A percentile compares a stretch with the other conserved stretches of the same genome.
Evolutionary conservation across 805 yeast genomes (phyloP).

Genomic region (Martiniozyma abietophila): DNA sequence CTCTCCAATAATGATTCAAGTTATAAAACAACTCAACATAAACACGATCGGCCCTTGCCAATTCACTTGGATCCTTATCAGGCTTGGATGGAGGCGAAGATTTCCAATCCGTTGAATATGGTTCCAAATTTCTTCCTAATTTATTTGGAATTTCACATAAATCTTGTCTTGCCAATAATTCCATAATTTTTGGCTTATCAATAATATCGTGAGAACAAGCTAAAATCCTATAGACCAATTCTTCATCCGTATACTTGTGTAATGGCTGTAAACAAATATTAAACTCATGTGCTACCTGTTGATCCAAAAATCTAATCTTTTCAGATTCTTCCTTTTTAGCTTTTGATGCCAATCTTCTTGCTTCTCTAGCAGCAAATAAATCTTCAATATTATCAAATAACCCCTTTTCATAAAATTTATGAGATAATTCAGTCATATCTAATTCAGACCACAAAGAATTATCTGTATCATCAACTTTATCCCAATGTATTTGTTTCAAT

Average conservation of each 20-base stretch:
- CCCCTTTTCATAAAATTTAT: slow-evolving; percentile 64
- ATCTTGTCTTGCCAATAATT: slow-evolving; percentile 70
- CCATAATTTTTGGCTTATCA: slow-evolving; percentile 64
- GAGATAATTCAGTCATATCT: slow-evolving; percentile 49
- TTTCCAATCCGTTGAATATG: slow-evolving; percentile 71
- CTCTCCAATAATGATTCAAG: slow-evolving; percentile 82
- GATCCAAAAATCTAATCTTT: slow-evolving; percentile 61
- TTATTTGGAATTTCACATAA: slow-evolving; percentile 67
- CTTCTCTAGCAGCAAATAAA: slow-evolving; percentile 78
- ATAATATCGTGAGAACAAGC: slow-evolving; percentile 68
- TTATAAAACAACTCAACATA: slow-evolving; percentile 78
- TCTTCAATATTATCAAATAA: slow-evolving; percentile 76
- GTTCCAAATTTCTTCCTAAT: slow-evolving; percentile 62
- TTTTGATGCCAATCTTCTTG: slow-evolving; percentile 38
- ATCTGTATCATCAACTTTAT: slow-evolving; percentile 74
- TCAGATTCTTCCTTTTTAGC: slow-evolving; percentile 36
- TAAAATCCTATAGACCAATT: slow-evolving; percentile 60
- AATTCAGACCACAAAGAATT: slow-evolving; percentile 79
- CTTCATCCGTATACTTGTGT: slow-evolving; percentile 50
- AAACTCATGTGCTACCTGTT: slow-evolving; percentile 89
- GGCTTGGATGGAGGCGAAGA: slow-evolving; percentile 33
- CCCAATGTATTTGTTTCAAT: slow-evolving; percentile 96
- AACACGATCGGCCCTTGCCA: slow-evolving; percentile 81
- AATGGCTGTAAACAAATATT: slow-evolving; percentile 86
- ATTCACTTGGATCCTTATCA: slow-evolving; percentile 62